Evolutionary conservation across 176 grass and related monocot genomes (phyloP), one percentile per base, ranked within the genome.

Genomic region (Puya raimondii): DNA sequence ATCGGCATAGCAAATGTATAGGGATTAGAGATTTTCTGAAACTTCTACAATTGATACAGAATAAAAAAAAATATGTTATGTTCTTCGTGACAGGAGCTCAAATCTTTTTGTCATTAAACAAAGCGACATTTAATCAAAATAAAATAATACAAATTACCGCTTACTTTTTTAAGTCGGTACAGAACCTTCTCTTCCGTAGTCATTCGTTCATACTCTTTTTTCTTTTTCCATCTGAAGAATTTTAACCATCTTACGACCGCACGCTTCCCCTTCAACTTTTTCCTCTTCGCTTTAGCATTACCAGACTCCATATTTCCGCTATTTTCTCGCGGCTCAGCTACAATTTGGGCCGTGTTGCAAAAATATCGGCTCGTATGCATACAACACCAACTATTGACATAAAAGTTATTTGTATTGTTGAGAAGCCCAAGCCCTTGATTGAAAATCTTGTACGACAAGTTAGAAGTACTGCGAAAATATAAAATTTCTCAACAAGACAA

Each of bases 161-260:
- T 70, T 87, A 97, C 93, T 65, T 83, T 85, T 77, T 81, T 92
- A 50, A 97, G 74, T 87, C 92, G 92, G 68, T 87, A 83, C 68
- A 97, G 74, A 80, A 97, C 92, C 68, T 97, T 92, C 79, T 97
- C 93, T 79, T 97, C 93, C 0, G 81, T 76, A 13, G 93, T 97
- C 93, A 97, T 97, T 75, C 82, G 87, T 80, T 92, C 73, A 79
- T 89, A 87, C 42, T 92, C 93, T 74, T 23, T 97, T 81, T 97
- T 87, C 80, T 92, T 97, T 71, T 97, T 90, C 86, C 86, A 92
- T 78, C 93, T 82, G 53, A 97, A 87, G 47, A 81, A 87, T 76
- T 97, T 97, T 67, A 97, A 68, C 88, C 91, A 97, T 74, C 70
- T 92, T 71, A 86, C 85, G 20, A 97, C 93, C 18, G 76, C 93